phyloP scores from a whole-genome alignment of 2,329 filamentous ascomycete genomes.

The Neobulgaria alba region DNA sequence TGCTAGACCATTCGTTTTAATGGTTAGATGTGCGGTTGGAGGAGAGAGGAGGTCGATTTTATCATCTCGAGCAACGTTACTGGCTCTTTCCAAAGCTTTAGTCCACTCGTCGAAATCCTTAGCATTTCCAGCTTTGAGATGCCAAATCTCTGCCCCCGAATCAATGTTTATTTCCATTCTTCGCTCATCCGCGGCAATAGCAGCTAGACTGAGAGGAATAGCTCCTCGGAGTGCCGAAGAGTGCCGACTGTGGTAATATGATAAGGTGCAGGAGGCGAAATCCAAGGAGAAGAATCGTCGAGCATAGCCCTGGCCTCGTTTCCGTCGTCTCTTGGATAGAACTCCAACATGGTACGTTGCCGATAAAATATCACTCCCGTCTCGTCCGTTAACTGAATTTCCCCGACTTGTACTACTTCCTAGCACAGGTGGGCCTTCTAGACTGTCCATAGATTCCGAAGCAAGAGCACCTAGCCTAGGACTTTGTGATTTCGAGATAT shows the following conservation, averaged over 20 bases:
- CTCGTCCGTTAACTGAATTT: constrained; percentile 42
- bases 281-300: constrained; percentile 93
- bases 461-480: constrained; percentile 37
- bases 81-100: constrained; percentile 73
- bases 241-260: constrained; percentile 92
- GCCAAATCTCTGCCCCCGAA: constrained; percentile 95
- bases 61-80: constrained; percentile 51
- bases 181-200: constrained; percentile 81
- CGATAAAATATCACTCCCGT: constrained; percentile 36
- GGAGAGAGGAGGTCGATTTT: constrained; percentile 29
- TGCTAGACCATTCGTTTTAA: constrained; percentile 26
- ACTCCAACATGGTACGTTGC: constrained; percentile 71
- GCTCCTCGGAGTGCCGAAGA: constrained; percentile 87
- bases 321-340: constrained; percentile 81
- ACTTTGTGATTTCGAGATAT: constrained; percentile 38
- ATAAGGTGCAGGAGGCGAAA: constrained; percentile 86
- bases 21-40: constrained; percentile 25
- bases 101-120: constrained; percentile 88
- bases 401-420: constrained; percentile 30
- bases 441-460: constrained; percentile 51
- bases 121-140: constrained; percentile 72
- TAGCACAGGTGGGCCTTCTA: constrained; percentile 40
- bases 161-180: constrained; percentile 91
- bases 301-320: constrained; percentile 89
- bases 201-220: constrained; percentile 84